Base-by-base conservation (phyloP, 2,329 filamentous ascomycete genomes). In the Tolypocladium pustulatum region DNA sequence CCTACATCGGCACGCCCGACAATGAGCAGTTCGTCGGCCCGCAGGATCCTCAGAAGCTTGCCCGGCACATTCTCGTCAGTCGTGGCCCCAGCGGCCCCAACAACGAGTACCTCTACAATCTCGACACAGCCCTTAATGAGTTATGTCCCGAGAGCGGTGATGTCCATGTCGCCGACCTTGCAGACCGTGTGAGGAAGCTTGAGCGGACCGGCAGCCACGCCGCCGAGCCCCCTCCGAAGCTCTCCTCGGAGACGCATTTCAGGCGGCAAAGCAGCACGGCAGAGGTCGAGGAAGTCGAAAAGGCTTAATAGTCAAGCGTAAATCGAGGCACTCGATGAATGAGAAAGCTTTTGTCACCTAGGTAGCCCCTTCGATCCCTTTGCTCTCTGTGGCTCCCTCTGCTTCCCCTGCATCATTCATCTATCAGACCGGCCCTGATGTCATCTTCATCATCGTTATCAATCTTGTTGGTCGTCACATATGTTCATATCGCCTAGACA, bases 1-100 rank as follows among this genome's bases (percentile, higher is more conserved):
- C 96, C 1, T 99, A 99, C 72, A 97, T 99, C 68, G 94, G 94
- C 27, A 89, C 95, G 2, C 94, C 94, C 0, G 85, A 88, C 53
- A 99, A 99, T 68, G 88, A 90, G 58, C 94, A 97, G 72, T 99
- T 99, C 68, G 80, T 92, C 41, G 91, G 90, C 0, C 85, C 87
- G 0, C 91, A 96, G 69, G 87, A 94, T 57, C 88, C 89, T 0
- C 83, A 91, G 67, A 72, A 76, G 49, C 81, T 97, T 56, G 92
- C 93, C 30, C 81, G 85, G 72, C 90, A 93, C 72, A 97, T 99
- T 66, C 81, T 86, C 65, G 76, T 76, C 54, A 91, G 90, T 66
- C 73, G 78, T 46, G 94, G 94, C 0, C 90, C 92, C 30, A 97
- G 91, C 73, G 94, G 94, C 0, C 83, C 87, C 69, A 97, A 97